phyloP scores from a whole-genome alignment of 805 yeast genomes.

The Lachancea waltii region DNA sequence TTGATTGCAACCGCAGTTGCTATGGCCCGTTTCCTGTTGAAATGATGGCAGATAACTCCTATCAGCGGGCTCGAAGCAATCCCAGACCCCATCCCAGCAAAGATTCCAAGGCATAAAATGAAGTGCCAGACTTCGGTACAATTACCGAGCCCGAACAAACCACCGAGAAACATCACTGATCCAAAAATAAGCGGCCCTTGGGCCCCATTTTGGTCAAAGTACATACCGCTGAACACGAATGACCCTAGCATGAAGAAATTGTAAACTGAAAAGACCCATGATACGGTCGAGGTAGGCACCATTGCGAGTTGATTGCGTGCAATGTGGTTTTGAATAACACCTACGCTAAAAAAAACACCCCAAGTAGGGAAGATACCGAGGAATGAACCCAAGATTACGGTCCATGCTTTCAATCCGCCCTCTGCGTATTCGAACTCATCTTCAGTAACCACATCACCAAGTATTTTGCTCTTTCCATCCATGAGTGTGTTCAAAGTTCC shows the following conservation, averaged over 20 bases:
- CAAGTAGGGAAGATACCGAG: conserved; percentile 51
- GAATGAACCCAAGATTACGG: conserved; percentile 36
- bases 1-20: conserved; percentile 58
- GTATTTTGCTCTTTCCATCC: neutral
- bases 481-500: no score
- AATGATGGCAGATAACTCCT: conserved; percentile 59
- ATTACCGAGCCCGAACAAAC: conserved; percentile 47
- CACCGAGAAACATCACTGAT: conserved; percentile 38
- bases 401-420: conserved; percentile 39
- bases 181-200: conserved; percentile 41
- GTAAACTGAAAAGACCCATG: conserved; percentile 57
- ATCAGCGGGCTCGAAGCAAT: conserved; percentile 48
- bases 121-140: conserved; percentile 51
- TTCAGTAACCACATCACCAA: conserved; percentile 7
- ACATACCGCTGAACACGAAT: conserved; percentile 37
- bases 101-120: conserved; percentile 46
- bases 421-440: conserved; percentile 30
- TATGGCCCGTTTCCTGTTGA: conserved; percentile 46
- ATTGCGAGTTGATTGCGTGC: conserved; percentile 43
- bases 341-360: conserved; percentile 61
- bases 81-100: conserved; percentile 49
- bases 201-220: conserved; percentile 57
- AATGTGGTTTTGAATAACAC: conserved; percentile 62
- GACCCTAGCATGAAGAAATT: conserved; percentile 26
- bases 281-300: conserved; percentile 42